A percentile compares a stretch with the other conserved stretches of the same genome.
Evolutionary conservation across 2,329 filamentous ascomycete genomes (phyloP).

Genomic region (Aureobasidium namibiae): DNA sequence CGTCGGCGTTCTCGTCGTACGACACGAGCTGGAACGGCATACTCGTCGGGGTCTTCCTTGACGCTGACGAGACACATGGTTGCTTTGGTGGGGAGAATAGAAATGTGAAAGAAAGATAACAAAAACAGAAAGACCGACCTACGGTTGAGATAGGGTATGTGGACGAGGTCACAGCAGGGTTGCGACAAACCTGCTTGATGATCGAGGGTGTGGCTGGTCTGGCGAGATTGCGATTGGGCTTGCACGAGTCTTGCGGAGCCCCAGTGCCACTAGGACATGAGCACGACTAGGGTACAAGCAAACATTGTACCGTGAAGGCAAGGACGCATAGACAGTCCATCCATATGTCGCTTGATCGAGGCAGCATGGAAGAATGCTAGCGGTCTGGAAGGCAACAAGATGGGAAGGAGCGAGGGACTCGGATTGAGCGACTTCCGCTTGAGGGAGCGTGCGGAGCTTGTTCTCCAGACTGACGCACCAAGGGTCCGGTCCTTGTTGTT

Average conservation of each 20-base stretch:
- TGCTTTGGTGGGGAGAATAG: neutral
- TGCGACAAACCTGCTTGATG: neutral
- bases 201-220: constrained; percentile 5
- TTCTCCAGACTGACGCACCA: constrained; percentile 5
- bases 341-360: neutral
- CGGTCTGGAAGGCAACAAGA: neutral
- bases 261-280: neutral
- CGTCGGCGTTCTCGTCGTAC: constrained; percentile 27
- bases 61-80: constrained; percentile 41
- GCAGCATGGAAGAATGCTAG: neutral
- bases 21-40: constrained; percentile 22
- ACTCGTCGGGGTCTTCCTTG: constrained; percentile 33
- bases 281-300: neutral
- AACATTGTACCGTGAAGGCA: neutral
- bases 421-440: neutral
- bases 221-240: constrained; percentile 12
- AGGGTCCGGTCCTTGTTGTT: neutral
- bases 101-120: neutral
- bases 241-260: neutral
- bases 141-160: neutral
- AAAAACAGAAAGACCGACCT: neutral
- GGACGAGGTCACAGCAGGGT: neutral
- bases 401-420: neutral
- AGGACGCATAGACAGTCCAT: neutral
- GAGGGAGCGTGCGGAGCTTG: constrained; percentile 5